Evolutionary conservation across 345 rosid genomes (phyloP).

Genomic region (Rhodomyrtus tomentosa): DNA sequence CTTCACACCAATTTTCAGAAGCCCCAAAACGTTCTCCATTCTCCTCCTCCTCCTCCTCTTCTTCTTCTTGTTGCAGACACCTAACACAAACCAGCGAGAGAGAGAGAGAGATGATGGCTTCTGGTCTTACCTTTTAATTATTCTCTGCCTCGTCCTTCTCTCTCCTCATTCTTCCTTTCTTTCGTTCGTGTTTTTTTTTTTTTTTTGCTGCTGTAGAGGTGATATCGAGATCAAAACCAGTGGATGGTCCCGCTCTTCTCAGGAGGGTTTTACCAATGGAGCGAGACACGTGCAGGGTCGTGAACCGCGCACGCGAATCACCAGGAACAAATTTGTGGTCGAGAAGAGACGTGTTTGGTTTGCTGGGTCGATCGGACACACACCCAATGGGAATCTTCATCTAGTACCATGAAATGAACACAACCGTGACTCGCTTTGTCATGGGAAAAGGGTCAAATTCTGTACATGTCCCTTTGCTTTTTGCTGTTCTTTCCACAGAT

Average conservation of each 20-base stretch:
- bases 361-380: background rate
- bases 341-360: background rate
- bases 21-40: slow-evolving; percentile 35
- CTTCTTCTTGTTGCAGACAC: background rate
- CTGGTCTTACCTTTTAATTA: background rate
- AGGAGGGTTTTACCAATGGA: background rate
- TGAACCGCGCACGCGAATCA: background rate
- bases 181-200: too few species aligned
- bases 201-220: background rate
- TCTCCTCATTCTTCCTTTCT: background rate
- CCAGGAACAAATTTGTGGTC: background rate
- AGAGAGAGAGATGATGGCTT: background rate
- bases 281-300: background rate
- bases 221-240: background rate
- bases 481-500: background rate
- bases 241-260: background rate
- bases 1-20: slow-evolving; percentile 28
- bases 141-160: background rate
- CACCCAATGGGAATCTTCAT: background rate
- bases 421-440: too few species aligned
- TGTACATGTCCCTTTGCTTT: too few species aligned
- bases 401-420: background rate
- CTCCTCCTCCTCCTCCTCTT: background rate
- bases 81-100: background rate
- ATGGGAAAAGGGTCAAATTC: too few species aligned